Conservation (phyloP, 345 rosid genomes). For the Populus simonii region DNA sequence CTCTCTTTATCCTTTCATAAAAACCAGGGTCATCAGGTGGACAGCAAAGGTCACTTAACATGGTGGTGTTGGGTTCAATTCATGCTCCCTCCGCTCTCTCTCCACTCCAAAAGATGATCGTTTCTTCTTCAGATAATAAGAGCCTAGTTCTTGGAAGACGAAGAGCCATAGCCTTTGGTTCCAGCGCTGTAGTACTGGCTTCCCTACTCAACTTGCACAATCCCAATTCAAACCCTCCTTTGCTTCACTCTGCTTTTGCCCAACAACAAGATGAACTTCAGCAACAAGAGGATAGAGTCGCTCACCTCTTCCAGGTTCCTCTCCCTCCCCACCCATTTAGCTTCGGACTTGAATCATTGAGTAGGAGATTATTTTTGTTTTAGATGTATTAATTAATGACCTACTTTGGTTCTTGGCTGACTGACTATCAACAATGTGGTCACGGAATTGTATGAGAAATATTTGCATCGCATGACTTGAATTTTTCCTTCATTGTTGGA, state of each 20-base stretch:
- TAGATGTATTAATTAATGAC: background rate
- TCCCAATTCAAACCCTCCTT: constrained; percentile 11
- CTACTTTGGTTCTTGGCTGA: background rate
- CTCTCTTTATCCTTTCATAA: background rate
- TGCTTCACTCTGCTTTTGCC: constrained; percentile 45
- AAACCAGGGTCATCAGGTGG: background rate
- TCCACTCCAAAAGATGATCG: background rate
- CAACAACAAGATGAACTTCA: constrained; percentile 48
- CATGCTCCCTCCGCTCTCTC: background rate
- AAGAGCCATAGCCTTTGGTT: constrained; percentile 46
- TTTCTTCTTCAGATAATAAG: constrained; percentile 11
- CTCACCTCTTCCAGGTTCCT: constrained; percentile 70
- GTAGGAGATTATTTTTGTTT: background rate
- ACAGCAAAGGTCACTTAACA: background rate
- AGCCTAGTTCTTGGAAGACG: constrained; percentile 27
- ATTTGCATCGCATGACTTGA: background rate
- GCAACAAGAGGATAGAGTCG: constrained; percentile 67
- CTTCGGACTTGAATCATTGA: background rate
- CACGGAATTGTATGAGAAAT: background rate
- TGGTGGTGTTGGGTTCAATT: constrained; percentile 7
- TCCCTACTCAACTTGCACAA: constrained; percentile 30
- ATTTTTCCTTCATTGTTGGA: background rate
- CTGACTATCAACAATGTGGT: background rate
- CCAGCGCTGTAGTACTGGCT: constrained; percentile 31
- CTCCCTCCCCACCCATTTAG: no score